Evolutionary conservation across 345 rosid genomes (phyloP).

Genomic region (Camelina hispida): DNA sequence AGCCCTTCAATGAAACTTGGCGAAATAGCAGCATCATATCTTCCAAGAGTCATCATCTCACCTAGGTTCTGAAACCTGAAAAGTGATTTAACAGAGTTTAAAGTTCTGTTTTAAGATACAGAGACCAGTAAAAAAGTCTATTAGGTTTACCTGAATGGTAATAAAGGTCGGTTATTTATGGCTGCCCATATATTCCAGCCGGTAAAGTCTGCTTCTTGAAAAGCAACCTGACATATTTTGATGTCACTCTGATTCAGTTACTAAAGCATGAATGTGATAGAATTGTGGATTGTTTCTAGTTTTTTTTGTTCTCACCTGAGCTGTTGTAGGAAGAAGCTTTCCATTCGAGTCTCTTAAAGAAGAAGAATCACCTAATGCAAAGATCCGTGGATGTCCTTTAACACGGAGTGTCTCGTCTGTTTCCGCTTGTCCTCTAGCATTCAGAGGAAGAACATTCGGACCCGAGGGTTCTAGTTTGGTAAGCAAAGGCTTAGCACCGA

Average conservation of each 20-base stretch:
- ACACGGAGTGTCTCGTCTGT: conserved; percentile 96
- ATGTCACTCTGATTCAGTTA: neutral
- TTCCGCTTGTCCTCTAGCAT: conserved; percentile 85
- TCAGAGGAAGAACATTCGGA: conserved; percentile 63
- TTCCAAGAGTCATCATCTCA: conserved; percentile 95
- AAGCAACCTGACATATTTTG: conserved; percentile 71
- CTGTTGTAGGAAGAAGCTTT: conserved; percentile 87
- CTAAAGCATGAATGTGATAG: conserved; percentile 1
- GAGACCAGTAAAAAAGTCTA: neutral
- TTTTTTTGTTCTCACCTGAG: conserved; percentile 65
- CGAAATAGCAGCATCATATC: conserved; percentile 81
- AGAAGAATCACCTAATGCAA: conserved; percentile 93
- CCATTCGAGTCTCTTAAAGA: conserved; percentile 77
- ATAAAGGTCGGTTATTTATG: conserved; percentile 79
- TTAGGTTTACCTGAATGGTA: conserved; percentile 79
- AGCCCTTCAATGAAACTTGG: conserved; percentile 91
- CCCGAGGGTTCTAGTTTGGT: conserved; percentile 62
- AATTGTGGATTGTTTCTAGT: neutral
- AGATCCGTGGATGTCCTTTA: conserved; percentile 91
- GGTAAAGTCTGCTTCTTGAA: conserved; percentile 95
- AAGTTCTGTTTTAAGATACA: conserved; percentile 7
- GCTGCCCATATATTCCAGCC: conserved; percentile 99
- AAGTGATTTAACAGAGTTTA: conserved; percentile 3
- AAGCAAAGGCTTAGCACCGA: conserved; percentile 82
- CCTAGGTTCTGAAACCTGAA: conserved; percentile 90